A percentile compares a stretch with the other conserved stretches of the same genome.
These are phyloP conservation scores for Cadophora luteo-olivacea DNA, from an alignment of 2,329 filamentous ascomycete genomes.

Conservation along the genomic window DNA sequence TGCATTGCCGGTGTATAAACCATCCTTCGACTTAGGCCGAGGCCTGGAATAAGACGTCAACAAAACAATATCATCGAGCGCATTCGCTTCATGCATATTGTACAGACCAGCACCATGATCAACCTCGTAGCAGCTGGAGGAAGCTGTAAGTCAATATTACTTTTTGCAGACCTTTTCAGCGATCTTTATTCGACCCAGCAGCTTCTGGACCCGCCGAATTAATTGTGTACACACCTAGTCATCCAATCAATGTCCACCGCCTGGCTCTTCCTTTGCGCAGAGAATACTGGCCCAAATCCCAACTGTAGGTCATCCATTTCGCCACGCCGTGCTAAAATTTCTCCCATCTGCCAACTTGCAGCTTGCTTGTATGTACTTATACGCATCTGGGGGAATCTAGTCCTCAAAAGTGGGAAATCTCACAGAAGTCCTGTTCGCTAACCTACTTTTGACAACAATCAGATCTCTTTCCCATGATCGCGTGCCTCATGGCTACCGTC, in stretches of 20 bases:
- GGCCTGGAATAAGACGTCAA: background rate
- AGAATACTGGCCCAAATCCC: background rate
- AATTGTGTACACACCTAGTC: background rate
- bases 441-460: too few species aligned
- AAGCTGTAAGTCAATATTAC: background rate
- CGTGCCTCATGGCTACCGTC: too few species aligned
- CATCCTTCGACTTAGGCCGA: background rate
- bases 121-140: background rate
- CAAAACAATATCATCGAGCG: background rate
- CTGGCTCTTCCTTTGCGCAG: background rate
- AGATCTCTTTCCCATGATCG: too few species aligned
- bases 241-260: background rate
- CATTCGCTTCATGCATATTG: background rate
- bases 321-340: background rate
- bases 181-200: too few species aligned
- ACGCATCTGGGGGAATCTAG: too few species aligned
- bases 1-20: background rate
- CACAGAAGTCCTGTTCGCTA: too few species aligned
- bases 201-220: too few species aligned
- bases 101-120: background rate
- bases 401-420: too few species aligned
- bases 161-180: too few species aligned
- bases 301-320: background rate
- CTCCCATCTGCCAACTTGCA: too few species aligned
- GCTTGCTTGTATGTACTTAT: too few species aligned